phyloP scores from a whole-genome alignment of 2,329 filamentous ascomycete genomes.

The Ascochyta koolunga region DNA sequence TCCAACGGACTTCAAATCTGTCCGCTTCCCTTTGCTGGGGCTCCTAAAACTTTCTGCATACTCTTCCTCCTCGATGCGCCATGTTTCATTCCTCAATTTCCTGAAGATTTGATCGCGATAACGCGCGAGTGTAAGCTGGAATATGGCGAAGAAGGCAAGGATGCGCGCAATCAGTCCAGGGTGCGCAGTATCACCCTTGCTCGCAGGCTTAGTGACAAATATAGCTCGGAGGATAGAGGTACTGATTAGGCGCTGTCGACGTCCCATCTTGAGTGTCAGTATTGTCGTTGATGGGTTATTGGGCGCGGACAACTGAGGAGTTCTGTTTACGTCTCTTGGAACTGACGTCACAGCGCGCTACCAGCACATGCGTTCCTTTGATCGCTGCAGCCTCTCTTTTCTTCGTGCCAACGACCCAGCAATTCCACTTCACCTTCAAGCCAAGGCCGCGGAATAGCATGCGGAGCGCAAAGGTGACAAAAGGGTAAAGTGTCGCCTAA shows the following conservation, averaged over 20 bases:
- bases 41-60: slow-evolving; percentile 61
- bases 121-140: slow-evolving; percentile 56
- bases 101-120: slow-evolving; percentile 58
- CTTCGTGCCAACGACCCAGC: slow-evolving; percentile 4
- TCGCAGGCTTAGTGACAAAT: slow-evolving; percentile 31
- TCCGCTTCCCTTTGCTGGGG: slow-evolving; percentile 47
- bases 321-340: background rate
- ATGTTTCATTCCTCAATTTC: slow-evolving; percentile 58
- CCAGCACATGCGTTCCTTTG: background rate
- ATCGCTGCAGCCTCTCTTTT: background rate
- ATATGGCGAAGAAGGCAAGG: slow-evolving; percentile 61
- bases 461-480: background rate
- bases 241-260: slow-evolving; percentile 45
- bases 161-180: slow-evolving; percentile 51
- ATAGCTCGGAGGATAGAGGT: slow-evolving; percentile 47
- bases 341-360: slow-evolving; percentile 14
- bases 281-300: background rate
- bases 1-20: slow-evolving; percentile 62
- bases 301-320: background rate
- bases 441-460: slow-evolving; percentile 1
- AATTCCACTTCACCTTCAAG: background rate
- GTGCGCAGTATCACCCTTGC: slow-evolving; percentile 26
- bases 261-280: slow-evolving; percentile 38
- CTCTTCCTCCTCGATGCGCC: slow-evolving; percentile 61
- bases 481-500: background rate